Base-by-base conservation (phyloP, 2,329 filamentous ascomycete genomes). In the Plectosphaerella cucumerina region DNA sequence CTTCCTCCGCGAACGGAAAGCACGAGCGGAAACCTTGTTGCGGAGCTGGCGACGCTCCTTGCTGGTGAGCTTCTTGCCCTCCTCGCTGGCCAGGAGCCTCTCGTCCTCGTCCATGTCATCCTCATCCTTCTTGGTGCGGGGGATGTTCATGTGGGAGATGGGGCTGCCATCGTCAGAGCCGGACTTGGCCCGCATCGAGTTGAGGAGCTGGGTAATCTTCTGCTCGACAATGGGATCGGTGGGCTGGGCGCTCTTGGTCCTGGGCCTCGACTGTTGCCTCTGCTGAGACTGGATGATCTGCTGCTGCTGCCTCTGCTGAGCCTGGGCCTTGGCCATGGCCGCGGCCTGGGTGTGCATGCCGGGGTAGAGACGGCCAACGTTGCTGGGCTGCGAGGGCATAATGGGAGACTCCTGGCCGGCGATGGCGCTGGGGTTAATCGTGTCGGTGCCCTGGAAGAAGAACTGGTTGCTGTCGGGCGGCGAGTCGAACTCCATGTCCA, bases 101-200 rank as follows among this genome's bases (percentile, higher is more conserved):
- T 97, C 94, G 62, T 97, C 94, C 69, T 97, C 93, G 61, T 99
- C 94, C 93, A 99, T 97, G 49, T 97, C 93, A 55, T 97, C 92
- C 62, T 97, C 92, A 43, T 97, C 91, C 78, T 97, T 97, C 79
- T 86, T 92, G 56, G 82, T 72, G 56, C 86, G 86, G 47, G 86
- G 77, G 60, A 90, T 81, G 65, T 90, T 86, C 50, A 84, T 77
- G n/a, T 85, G 68, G 12, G 78, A 66, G 33, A 68, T 61, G 22
- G 69, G 63, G 31, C 69, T 68, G 31, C 61, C 59, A 55, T 69
- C 71, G 22, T 80, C 75, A 46, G 81, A 75, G 6, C 75, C 70
- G 14, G 81, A 76, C 69, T 88, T 90, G 58, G 90, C 84, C 60
- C 92, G 85, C 86, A 97, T 96, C 49, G 92, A 90, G 72, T 93